Evolutionary conservation across 257 asterid genomes (phyloP), one percentile per base, ranked within the genome.

Genomic region (Solanum verrucosum): DNA sequence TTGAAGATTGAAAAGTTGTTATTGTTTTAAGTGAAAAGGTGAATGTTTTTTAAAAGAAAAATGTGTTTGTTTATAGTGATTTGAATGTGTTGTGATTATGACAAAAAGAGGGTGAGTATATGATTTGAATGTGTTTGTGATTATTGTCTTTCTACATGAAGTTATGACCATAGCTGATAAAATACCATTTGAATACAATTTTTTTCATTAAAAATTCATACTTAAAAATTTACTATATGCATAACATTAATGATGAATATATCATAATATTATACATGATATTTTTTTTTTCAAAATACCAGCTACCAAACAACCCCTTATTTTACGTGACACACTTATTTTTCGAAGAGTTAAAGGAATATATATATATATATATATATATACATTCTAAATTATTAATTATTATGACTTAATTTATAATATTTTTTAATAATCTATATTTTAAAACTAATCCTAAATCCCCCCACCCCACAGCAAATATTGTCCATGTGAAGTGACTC

Each of bases 1-100:
- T 10, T 18, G 90, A 84, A 84, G 70, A 38, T n/a, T 86, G 91
- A 44, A 87, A 84, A 14, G 89, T 29, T 9, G 90, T 85, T 91
- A 91, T 89, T 18, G 70, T 11, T 29, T 60, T 59, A 7, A 14
- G 2, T 56, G 52, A 27, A 33, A 74, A 35, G 7, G 79, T 72
- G 25, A 56, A 18, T 34, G 5, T 4, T 0, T 11, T 5, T 1
- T 2, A 14, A 16, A 20, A 46, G 20, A 18, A 18, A 72, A 33
- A 8, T 72, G 77, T 14, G 14, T 72, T 16, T 73, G 13, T 15
- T 72, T 73, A 20, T 33, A 34, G 31, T 74, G 49, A 74, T 35
- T 35, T 73, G 12, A 20, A 34, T 73, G 16, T 73, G 82, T 73
- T 73, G 52, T 35, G 31, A 35, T 74, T 4, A 74, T 74, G 11